Evolutionary conservation across 768 basidiomycete species (phyloP).

Genomic region (Macrocybe gigantea): DNA sequence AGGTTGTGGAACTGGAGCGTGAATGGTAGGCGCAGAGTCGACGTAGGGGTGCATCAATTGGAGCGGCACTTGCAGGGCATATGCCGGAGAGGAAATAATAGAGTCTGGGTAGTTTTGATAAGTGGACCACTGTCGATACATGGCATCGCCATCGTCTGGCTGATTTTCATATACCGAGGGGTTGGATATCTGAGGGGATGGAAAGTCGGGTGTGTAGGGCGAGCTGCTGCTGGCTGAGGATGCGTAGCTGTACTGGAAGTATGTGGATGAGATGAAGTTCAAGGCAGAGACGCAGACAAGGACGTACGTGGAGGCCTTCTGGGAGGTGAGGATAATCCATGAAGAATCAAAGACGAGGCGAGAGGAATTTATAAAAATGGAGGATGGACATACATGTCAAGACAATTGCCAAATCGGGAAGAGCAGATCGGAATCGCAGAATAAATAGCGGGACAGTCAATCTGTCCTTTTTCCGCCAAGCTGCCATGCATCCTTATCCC

Average conservation of each 20-base stretch:
- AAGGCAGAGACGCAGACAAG: constrained; percentile 35
- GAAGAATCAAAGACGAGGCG: background rate
- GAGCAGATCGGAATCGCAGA: too few relatives aligned
- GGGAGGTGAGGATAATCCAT: background rate
- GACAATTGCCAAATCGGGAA: too few relatives aligned
- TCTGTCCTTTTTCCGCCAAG: too few relatives aligned
- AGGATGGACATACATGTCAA: background rate
- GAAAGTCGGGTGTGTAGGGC: constrained; percentile 4
- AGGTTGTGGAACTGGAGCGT: too few relatives aligned
- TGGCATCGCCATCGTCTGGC: background rate
- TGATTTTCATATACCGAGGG: background rate
- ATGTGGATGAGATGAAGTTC: constrained; percentile 13
- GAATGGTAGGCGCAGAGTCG: too few relatives aligned
- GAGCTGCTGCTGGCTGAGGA: constrained; percentile 3
- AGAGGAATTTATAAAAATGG: background rate
- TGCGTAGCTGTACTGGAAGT: constrained; percentile 2
- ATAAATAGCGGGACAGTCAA: too few relatives aligned
- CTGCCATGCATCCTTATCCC: too few relatives aligned
- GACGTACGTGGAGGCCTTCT: constrained; percentile 9
- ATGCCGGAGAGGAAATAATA: background rate
- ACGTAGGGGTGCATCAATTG: background rate
- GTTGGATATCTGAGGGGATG: background rate
- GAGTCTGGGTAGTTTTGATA: background rate
- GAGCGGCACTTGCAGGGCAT: background rate
- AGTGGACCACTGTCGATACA: background rate